Base-by-base conservation (phyloP, 2,329 filamentous ascomycete genomes). In the Alternaria sp. region DNA sequence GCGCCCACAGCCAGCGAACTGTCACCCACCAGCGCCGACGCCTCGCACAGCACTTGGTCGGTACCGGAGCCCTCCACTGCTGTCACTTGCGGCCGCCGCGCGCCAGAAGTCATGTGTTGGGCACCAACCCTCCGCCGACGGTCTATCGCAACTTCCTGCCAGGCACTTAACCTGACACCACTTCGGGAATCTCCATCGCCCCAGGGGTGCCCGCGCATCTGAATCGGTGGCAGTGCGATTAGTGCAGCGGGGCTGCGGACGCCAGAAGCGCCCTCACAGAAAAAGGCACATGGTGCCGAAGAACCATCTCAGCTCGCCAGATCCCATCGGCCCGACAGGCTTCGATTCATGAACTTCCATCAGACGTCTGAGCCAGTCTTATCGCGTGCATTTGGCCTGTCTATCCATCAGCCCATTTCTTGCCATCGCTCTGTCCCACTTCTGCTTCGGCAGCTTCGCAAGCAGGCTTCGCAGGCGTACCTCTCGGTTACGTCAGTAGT, bases 141-240 rank as follows among this genome's bases (percentile, higher is more conserved):
- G 21, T n/a, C 28, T 17, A 40, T 36, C 46, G 30, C 46, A 25
- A 28, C 57, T n/a, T 55, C 49, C 17, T 21, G 28, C 21, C 45
- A 53, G 53, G 53, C 58, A 47, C 59, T 46, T 43, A 43, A 59
- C 49, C 21, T 51, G 43, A 59, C 63, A 52, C 50, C 25, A 52
- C 59, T 46, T 68, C 66, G 66, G 66, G 66, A 70, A 67, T 65
- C 65, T 62, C 64, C 36, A 58, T 40, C 49, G 43, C 26, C 50
- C 28, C 60, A 61, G 45, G 59, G 66, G 66, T 53, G 56, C n/a
- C 52, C 40, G 32, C 55, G 32, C 61, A 69, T 68, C 63, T 66
- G 62, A 64, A 67, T 66, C 67, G 64, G 58, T 53, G 57, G 58
- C 61, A 58, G 47, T 54, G 58, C 59, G 67, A 68, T 66, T 57